Evolutionary conservation across 352 stramenopile species (phyloP), one percentile per base, ranked within the genome.

Genomic region (Lagenidium sp.): DNA sequence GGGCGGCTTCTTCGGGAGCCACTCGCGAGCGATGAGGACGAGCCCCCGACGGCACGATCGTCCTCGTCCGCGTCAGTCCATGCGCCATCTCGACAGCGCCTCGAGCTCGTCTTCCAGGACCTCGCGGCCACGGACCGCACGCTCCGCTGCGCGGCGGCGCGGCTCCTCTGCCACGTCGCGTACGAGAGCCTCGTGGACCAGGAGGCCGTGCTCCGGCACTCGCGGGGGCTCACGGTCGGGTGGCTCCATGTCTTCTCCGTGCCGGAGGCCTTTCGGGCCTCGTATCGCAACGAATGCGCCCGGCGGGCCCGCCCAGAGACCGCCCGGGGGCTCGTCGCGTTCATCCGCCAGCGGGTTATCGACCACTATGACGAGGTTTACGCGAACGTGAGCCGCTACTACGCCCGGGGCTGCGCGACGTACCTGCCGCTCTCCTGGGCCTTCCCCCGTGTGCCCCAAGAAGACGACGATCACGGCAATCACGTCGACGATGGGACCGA

Each of bases 231-330:
- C 47, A 65, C 60, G 0, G 44, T 78, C 29, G 71, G 68, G n/a
- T 84, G 68, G 68, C 35, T 82, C 34, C 53, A 84, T 21, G 51
- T 72, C 6, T 82, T 84, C 42, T 61, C 53, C 4, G 44, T 78
- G 10, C 71, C 71, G 0, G 55, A 60, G 8, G 45, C 40, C 5
- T 57, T 75, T 18, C 29, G 24, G 36, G n/a, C 44, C 15, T 6
- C 25, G 15, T n/a, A n/a, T n/a, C n/a, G n/a, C n/a, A n/a, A n/a
- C n/a, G n/a, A n/a, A n/a, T n/a, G n/a, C n/a, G 11, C 19, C 1
- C 20, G 26, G 0, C 19, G 16, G 12, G n/a, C 36, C 11, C 7
- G 25, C 18, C 36, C 37, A 8, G 41, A 18, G 18, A 37, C 39
- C 10, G 36, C 37, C 12, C 8, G 8, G 39, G 8, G 46, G 18